Evolutionary conservation across 352 stramenopile species (phyloP).

Genomic region (Blastocystis sp.): DNA sequence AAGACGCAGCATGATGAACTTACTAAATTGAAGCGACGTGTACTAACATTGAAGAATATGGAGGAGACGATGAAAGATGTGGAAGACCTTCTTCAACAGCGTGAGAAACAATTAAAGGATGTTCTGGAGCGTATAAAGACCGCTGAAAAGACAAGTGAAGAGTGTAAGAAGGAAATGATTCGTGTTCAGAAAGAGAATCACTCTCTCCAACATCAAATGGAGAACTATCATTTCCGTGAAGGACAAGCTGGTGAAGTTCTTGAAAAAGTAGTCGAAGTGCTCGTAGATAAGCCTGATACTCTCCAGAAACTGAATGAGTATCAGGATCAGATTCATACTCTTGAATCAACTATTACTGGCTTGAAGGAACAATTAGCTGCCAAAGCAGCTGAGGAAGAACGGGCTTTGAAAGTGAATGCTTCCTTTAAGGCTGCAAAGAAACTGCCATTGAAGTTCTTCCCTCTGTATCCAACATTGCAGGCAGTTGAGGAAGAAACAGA

Average conservation of each 20-base stretch:
- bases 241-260: constrained; percentile 25
- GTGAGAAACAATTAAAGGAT: constrained; percentile 29
- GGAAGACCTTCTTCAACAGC: constrained; percentile 51
- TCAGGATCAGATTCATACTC: neutral
- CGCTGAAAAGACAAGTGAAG: constrained; percentile 17
- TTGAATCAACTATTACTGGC: neutral
- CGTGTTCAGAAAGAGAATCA: neutral
- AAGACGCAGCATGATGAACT: neutral
- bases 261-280: constrained; percentile 42
- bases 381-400: constrained; percentile 1
- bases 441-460: constrained; percentile 56
- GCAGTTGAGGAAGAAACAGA: constrained; percentile 24
- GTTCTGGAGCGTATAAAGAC: constrained; percentile 50
- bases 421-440: constrained; percentile 13
- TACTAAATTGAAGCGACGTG: constrained; percentile 23
- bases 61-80: constrained; percentile 55
- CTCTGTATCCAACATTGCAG: constrained; percentile 16
- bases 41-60: constrained; percentile 57
- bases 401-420: neutral
- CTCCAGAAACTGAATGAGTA: neutral
- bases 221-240: constrained; percentile 42
- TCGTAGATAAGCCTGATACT: constrained; percentile 35
- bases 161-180: neutral
- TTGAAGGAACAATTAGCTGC: neutral
- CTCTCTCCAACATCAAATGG: constrained; percentile 17